Conservation (phyloP, 495 filamentous ascomycete species). For the Annulohypoxylon maeteangense region DNA sequence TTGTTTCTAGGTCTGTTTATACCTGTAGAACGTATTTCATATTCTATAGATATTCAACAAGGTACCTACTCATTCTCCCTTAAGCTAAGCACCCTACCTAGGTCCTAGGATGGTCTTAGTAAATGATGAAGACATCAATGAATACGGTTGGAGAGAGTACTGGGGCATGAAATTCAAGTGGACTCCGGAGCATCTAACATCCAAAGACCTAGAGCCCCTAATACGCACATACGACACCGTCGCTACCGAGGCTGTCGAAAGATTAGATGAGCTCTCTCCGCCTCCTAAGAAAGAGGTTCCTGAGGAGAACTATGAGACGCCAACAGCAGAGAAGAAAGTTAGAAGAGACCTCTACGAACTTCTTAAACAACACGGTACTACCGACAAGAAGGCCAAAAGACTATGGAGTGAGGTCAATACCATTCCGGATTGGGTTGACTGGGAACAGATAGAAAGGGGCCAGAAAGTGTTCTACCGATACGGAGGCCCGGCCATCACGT, state of each 20-base stretch:
- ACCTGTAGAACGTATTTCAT: not conserved
- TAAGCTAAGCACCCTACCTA: not conserved
- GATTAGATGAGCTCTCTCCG: slow-evolving; percentile 67
- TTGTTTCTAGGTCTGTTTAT: not conserved
- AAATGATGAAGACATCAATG: not conserved
- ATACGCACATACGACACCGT: slow-evolving; percentile 74
- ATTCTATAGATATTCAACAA: not conserved
- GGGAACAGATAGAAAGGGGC: slow-evolving; percentile 77
- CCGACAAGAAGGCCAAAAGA: slow-evolving; percentile 65
- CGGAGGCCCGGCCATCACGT: slow-evolving; percentile 69
- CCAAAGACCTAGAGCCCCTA: slow-evolving; percentile 68
- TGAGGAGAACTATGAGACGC: not conserved
- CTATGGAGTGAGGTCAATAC: slow-evolving; percentile 77
- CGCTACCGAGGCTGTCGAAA: slow-evolving; percentile 70
- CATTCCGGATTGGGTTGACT: slow-evolving; percentile 83
- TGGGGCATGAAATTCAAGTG: slow-evolving; percentile 80
- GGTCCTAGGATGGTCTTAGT: slow-evolving; percentile 27
- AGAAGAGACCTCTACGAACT: slow-evolving; percentile 70
- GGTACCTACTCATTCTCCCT: not conserved
- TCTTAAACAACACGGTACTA: slow-evolving; percentile 65
- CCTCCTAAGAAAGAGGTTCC: slow-evolving; percentile 8
- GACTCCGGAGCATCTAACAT: slow-evolving; percentile 71
- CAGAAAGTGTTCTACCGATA: slow-evolving; percentile 80
- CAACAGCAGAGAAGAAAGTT: slow-evolving; percentile 35
- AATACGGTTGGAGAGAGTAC: slow-evolving; percentile 55